phyloP scores from a whole-genome alignment of 192 early-diverging fungal species.

The Gamsiella multidivaricata region DNA sequence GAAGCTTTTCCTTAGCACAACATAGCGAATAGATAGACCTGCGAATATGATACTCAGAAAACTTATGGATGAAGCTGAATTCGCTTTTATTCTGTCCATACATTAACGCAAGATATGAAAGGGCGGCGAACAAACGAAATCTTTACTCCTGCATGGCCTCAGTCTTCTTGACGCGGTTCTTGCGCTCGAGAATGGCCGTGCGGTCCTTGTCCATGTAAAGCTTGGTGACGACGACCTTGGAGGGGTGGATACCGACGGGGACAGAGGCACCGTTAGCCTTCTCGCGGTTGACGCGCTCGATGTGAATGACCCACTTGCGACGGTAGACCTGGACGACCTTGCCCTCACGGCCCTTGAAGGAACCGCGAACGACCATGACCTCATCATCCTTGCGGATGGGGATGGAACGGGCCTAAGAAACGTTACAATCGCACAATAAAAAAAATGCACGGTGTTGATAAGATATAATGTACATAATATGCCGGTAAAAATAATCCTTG shows the following conservation, averaged over 20 bases:
- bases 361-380: constrained; percentile 94
- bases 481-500: neutral
- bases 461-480: neutral
- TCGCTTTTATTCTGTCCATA: constrained; percentile 28
- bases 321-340: constrained; percentile 98
- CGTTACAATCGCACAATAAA: no score
- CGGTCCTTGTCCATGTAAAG: constrained; percentile 98
- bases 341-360: constrained; percentile 96
- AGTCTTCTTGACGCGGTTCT: constrained; percentile 69
- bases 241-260: constrained; percentile 95
- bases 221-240: constrained; percentile 97
- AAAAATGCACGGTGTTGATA: neutral
- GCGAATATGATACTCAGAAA: no score
- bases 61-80: constrained; percentile 13
- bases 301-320: constrained; percentile 99
- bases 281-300: constrained; percentile 96
- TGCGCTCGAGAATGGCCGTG: constrained; percentile 88
- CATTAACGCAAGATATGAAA: neutral
- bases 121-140: constrained; percentile 10
- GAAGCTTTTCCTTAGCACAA: no score
- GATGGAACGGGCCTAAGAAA: constrained; percentile 83
- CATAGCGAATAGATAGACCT: no score
- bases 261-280: constrained; percentile 97
- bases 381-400: constrained; percentile 98
- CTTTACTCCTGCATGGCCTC: constrained; percentile 55